phyloP scores from a whole-genome alignment of 2,329 filamentous ascomycete genomes.

The Cladophialophora bantiana region DNA sequence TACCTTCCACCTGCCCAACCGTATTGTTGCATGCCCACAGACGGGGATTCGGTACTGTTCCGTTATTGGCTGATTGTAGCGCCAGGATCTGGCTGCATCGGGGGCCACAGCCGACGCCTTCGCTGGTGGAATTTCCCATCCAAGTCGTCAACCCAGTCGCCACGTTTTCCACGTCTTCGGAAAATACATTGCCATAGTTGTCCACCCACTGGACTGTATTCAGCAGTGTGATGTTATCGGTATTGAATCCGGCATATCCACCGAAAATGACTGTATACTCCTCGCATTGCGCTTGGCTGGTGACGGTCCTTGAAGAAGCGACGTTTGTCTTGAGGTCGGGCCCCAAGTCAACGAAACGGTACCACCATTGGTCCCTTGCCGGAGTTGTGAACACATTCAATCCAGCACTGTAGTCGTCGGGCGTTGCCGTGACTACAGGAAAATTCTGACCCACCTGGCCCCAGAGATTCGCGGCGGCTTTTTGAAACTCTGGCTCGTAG shows the following conservation, averaged over 20 bases:
- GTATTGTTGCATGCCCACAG: slow-evolving; percentile 34
- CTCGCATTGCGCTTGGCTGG: slow-evolving; percentile 23
- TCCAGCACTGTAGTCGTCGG: slow-evolving; percentile 45
- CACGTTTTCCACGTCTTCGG: background rate
- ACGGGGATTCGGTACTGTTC: slow-evolving; percentile 12
- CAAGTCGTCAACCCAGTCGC: slow-evolving; percentile 24
- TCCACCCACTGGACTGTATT: slow-evolving; percentile 18
- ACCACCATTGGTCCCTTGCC: slow-evolving; percentile 16
- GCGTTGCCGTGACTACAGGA: slow-evolving; percentile 29
- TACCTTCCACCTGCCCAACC: slow-evolving; percentile 19
- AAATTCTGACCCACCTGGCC: slow-evolving; percentile 34
- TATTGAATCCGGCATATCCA: slow-evolving; percentile 25
- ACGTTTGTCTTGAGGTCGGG: slow-evolving; percentile 5
- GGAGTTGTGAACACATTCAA: slow-evolving; percentile 55
- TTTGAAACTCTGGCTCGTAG: slow-evolving; percentile 12
- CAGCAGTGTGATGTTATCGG: slow-evolving; percentile 3
- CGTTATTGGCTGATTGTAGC: slow-evolving; percentile 29
- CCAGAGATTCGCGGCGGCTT: slow-evolving; percentile 30
- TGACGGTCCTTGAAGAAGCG: slow-evolving; percentile 18
- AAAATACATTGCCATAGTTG: slow-evolving; percentile 9
- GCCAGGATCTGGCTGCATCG: slow-evolving; percentile 29
- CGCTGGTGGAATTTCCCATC: slow-evolving; percentile 21
- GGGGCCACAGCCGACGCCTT: slow-evolving; percentile 20
- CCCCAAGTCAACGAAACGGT: slow-evolving; percentile 24
- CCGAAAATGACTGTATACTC: slow-evolving; percentile 24